Evolutionary conservation across 169 alveolate species (phyloP), one percentile per base, ranked within the genome.

Genomic region (Eimeria praecox): DNA sequence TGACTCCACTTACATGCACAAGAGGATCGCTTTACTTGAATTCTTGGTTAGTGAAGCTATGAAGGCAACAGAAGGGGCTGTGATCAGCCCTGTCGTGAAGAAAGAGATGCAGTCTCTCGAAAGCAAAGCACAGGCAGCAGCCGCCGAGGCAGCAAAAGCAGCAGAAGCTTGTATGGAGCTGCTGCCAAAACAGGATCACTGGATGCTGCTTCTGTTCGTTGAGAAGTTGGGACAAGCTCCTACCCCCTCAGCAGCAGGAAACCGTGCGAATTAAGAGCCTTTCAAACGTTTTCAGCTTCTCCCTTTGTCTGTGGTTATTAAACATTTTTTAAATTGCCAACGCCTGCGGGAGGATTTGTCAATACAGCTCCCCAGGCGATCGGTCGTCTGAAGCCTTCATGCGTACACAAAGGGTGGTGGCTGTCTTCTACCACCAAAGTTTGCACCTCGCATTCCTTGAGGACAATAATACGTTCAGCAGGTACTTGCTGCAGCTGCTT

Each of bases 181-280:
- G 56, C 40, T 86, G 52, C 93, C 93, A 1, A 54, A 59, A 3
- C 82, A 86, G 44, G 75, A 62, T 44, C 93, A 59, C 64, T 86
- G 93, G 93, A 3, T 86, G 30, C 93, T 86, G 30, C 62, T 86
- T 62, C 93, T 86, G 6, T 86, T 86, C 80, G 93, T 86, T n/a
- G 93, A 86, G 3, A 59, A 33, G 44, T 33, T 86, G n/a, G 44
- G 16, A 44, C 44, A 52, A 0, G 24, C 44, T 38, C n/a, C 49
- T 35, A 1, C 52, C 30, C 82, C 82, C 3, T 24, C 49, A 33
- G n/a, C 82, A 12, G 27, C 52, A 71, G 52, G 10, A 66, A 18
- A 14, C 8, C 8, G 2, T 3, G 10, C 44, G 35, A 30, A 66
- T 33, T 66, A 30, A 66, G 0, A 66, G 0, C 46, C 44, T 6